These are phyloP conservation scores for Rosa lucieae DNA, from an alignment of 306 rosid genomes.

Conservation along the genomic window DNA sequence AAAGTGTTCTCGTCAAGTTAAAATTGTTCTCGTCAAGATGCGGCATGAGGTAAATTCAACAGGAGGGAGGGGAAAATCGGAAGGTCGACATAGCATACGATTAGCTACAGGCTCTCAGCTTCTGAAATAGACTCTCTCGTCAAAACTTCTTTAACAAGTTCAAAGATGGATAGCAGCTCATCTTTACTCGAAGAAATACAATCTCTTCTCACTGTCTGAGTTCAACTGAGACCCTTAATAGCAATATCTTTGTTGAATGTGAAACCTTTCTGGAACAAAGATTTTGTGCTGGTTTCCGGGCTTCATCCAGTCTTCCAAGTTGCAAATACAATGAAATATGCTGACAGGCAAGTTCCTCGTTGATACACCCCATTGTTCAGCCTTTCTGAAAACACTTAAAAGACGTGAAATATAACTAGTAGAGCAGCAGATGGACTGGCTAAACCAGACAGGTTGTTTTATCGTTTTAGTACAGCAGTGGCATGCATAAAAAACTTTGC, in stretches of 20 bases:
- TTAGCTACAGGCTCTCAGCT: conserved; percentile 76
- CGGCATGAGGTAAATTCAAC: background rate
- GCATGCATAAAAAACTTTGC: too few species aligned
- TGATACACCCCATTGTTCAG: too few species aligned
- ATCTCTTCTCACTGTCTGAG: conserved; percentile 39
- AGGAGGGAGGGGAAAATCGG: conserved; percentile 3
- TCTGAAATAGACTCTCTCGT: conserved; percentile 42
- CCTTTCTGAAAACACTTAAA: too few species aligned
- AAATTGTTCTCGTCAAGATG: background rate
- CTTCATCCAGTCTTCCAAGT: conserved; percentile 59
- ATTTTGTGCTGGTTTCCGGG: conserved; percentile 38
- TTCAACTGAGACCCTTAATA: conserved; percentile 55
- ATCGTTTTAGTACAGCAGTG: too few species aligned
- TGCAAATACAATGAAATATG: conserved; percentile 53
- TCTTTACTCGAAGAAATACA: conserved; percentile 23
- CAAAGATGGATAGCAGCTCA: conserved; percentile 18
- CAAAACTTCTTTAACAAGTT: conserved; percentile 27
- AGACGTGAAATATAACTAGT: too few species aligned
- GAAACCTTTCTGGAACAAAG: conserved; percentile 49
- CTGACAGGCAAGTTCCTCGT: too few species aligned
- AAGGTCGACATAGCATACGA: conserved; percentile 35
- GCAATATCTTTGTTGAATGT: too few species aligned
- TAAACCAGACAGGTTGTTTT: too few species aligned
- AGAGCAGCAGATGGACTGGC: too few species aligned
- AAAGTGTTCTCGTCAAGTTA: background rate